Evolutionary conservation across 257 asterid species (phyloP).

Genomic region (Solanum tacnaense): DNA sequence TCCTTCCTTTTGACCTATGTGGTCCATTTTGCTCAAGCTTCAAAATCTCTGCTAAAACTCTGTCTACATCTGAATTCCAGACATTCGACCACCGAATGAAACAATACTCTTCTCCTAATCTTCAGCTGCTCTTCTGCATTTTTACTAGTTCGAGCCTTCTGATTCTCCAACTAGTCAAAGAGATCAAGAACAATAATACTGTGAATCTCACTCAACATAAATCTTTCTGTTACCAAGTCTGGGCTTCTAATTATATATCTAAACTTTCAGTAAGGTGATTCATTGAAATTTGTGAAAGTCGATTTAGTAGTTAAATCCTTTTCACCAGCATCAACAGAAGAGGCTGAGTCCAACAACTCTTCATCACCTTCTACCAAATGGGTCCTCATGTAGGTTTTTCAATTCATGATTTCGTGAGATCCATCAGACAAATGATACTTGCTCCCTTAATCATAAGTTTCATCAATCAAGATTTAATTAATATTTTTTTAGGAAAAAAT

Average conservation of each 20-base stretch:
- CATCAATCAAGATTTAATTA: neutral
- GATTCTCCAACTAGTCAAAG: slow-evolving; percentile 52
- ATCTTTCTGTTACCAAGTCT: slow-evolving; percentile 37
- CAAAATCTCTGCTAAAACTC: slow-evolving; percentile 8
- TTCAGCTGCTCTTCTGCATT: slow-evolving; percentile 27
- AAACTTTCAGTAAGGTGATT: slow-evolving; percentile 45
- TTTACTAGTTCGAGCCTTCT: slow-evolving; percentile 15
- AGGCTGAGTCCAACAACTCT: slow-evolving; percentile 69
- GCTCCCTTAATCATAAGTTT: slow-evolving; percentile 28
- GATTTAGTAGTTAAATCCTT: slow-evolving; percentile 23
- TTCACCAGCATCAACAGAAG: slow-evolving; percentile 32
- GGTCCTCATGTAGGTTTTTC: slow-evolving; percentile 33
- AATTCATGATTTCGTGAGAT: slow-evolving; percentile 30
- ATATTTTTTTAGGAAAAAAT: neutral
- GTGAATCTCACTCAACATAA: slow-evolving; percentile 44
- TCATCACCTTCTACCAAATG: slow-evolving; percentile 32
- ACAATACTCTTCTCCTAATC: slow-evolving; percentile 48
- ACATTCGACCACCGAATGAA: slow-evolving; percentile 59
- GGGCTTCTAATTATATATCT: slow-evolving; percentile 38
- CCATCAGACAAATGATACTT: slow-evolving; percentile 25
- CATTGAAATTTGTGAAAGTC: slow-evolving; percentile 17
- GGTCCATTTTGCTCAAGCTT: slow-evolving; percentile 46
- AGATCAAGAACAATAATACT: slow-evolving; percentile 37
- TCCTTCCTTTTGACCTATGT: neutral
- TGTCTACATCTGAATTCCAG: slow-evolving; percentile 31